phyloP scores from a whole-genome alignment of 2,329 filamentous ascomycete genomes.

The Apiospora sp. region DNA sequence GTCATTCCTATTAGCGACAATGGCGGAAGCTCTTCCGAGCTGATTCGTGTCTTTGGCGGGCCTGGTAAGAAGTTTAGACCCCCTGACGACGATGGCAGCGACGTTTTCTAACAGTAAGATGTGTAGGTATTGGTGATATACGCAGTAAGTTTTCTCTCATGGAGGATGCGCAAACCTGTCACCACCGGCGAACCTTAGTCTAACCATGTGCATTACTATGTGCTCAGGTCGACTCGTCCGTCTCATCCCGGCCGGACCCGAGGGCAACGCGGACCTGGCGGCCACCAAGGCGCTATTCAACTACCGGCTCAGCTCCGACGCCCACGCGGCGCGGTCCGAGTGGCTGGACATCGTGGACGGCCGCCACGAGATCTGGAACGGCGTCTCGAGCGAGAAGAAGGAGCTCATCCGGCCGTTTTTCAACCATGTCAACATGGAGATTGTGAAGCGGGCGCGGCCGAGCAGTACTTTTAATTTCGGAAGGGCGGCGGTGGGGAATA shows the following conservation, averaged over 20 bases:
- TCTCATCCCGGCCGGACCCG: conserved; percentile 72
- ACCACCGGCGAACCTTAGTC: too few relatives aligned
- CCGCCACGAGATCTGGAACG: conserved; percentile 77
- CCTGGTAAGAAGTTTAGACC: conserved; percentile 65
- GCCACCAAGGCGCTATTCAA: conserved; percentile 89
- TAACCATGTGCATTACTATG: too few relatives aligned
- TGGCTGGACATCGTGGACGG: conserved; percentile 92
- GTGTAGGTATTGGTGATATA: conserved; percentile 43
- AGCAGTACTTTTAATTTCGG: conserved; percentile 80
- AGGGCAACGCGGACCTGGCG: conserved; percentile 64
- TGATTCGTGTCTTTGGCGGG: conserved; percentile 93
- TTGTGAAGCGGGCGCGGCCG: conserved; percentile 77
- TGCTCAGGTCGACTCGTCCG: conserved; percentile 81
- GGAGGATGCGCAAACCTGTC: too few relatives aligned
- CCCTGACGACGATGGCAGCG: neutral
- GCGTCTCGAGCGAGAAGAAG: conserved; percentile 74
- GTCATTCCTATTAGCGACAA: conserved; percentile 97
- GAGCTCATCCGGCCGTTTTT: conserved; percentile 81
- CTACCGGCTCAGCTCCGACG: conserved; percentile 74
- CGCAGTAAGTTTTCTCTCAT: conserved; percentile 38
- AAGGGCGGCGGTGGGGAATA: conserved; percentile 77
- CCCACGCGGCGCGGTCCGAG: conserved; percentile 71
- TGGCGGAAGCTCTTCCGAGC: conserved; percentile 90
- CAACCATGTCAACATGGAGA: conserved; percentile 79
- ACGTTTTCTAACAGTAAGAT: neutral